Percentiles rank a stretch among this genome's conserved stretches.
Conservation (phyloP, 768 basidiomycete species). For the Agrocybe pediades region DNA sequence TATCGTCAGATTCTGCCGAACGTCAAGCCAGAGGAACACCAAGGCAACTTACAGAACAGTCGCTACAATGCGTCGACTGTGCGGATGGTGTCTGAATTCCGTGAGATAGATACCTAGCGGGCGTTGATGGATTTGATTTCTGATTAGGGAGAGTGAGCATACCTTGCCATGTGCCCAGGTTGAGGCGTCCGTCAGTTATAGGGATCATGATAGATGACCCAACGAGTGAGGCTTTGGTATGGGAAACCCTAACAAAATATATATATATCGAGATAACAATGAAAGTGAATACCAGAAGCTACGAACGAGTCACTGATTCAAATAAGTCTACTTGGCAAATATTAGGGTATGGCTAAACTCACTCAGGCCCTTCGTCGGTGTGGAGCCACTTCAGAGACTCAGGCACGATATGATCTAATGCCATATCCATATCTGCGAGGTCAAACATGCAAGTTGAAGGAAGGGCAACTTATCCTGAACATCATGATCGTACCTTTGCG, state of each 20-base stretch:
- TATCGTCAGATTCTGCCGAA: not conserved
- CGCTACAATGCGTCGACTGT: conserved; percentile 73
- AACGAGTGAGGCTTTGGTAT: conserved; percentile 86
- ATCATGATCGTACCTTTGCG: conserved; percentile 29
- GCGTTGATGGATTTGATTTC: not conserved
- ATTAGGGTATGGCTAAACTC: conserved; percentile 27
- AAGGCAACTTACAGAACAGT: conserved; percentile 66
- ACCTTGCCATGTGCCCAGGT: conserved; percentile 95
- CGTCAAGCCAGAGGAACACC: not conserved
- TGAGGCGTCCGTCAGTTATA: conserved; percentile 75
- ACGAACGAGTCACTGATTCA: conserved; percentile 67
- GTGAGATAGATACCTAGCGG: conserved; percentile 80
- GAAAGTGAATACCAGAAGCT: conserved; percentile 24
- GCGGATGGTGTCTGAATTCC: conserved; percentile 75
- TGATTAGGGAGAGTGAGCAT: not conserved
- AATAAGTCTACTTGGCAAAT: not conserved
- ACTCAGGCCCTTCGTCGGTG: conserved; percentile 93
- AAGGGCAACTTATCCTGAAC: too few relatives aligned
- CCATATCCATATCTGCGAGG: conserved; percentile 88
- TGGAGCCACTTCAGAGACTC: conserved; percentile 82
- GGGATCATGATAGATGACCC: conserved; percentile 84
- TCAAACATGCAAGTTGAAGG: not conserved
- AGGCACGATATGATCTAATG: conserved; percentile 85
- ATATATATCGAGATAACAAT: not conserved
- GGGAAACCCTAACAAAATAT: conserved; percentile 66